A percentile compares a stretch with the other conserved stretches of the same genome.
phyloP scores from a whole-genome alignment of 257 asterid species.

The Nicotiana benthamiana region DNA sequence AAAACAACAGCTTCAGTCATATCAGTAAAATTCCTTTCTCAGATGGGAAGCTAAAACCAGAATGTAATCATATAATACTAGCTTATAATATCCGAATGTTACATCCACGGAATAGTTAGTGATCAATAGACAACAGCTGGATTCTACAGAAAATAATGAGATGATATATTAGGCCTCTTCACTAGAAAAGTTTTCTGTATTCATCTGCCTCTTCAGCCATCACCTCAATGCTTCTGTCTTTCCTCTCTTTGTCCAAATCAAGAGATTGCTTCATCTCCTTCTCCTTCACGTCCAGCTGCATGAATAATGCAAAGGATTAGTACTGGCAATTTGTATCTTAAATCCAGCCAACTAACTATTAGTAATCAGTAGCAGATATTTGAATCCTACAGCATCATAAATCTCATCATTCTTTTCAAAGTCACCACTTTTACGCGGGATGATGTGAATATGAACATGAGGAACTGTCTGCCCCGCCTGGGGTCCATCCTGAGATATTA shows the following conservation, averaged over 20 bases:
- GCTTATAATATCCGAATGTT: background rate
- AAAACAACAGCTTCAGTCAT: no score
- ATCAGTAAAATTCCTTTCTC: no score
- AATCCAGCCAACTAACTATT: background rate
- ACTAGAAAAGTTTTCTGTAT: slow-evolving; percentile 61
- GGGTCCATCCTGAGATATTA: slow-evolving; percentile 66
- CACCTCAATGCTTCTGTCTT: slow-evolving; percentile 75
- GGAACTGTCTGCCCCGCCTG: slow-evolving; percentile 91
- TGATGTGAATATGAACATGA: slow-evolving; percentile 80
- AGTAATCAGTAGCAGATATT: background rate
- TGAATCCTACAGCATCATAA: slow-evolving; percentile 69
- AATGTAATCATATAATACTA: no score
- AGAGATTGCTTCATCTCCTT: slow-evolving; percentile 75
- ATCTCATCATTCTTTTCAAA: slow-evolving; percentile 80
- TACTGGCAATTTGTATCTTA: background rate
- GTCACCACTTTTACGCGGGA: slow-evolving; percentile 77
- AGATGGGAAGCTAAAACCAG: no score
- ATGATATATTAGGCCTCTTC: slow-evolving; percentile 10
- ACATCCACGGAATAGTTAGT: background rate
- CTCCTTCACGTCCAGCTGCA: slow-evolving; percentile 78
- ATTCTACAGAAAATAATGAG: background rate
- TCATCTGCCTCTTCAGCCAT: slow-evolving; percentile 79
- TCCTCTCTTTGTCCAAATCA: slow-evolving; percentile 83
- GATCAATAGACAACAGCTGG: background rate
- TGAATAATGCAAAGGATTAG: background rate